Evolutionary conservation across 257 asterid species (phyloP), one percentile per base, ranked within the genome.

Genomic region (Nicotiana knightiana): DNA sequence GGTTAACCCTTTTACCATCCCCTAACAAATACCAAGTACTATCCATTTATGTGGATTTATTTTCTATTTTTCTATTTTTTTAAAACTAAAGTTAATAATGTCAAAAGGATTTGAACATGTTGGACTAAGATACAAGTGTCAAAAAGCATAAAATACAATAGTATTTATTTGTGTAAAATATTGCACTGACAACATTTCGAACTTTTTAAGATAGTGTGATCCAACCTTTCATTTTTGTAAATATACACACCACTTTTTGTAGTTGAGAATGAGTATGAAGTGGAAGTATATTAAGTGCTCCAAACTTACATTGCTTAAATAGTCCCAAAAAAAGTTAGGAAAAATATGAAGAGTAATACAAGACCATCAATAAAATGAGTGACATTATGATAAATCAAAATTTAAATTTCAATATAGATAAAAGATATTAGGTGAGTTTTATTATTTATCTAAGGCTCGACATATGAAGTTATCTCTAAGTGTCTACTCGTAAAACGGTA

Each of bases 231-330:
- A 57, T 46, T 21, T 46, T 70, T 39, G 53, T 1, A 70, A 43
- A 43, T 11, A 71, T 43, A 46, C 8, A 24, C 37, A 24, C 37
- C 5, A 73, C 62, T 33, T 57, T 62, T 62, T 79, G 21, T 62
- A 81, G 83, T 81, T 67, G 79, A 54, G 80, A 70, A 37, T 81
- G 80, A 68, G 53, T 68, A 33, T 71, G 1, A 81, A 68, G n/a
- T 64, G 80, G 61, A n/a, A 46, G 46, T 73, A 28, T 26, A 39
- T 0, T 55, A 55, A 77, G 73, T 68, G 81, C 30, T n/a, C 9
- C 71, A 67, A 70, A 32, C 18, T 71, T 46, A 12, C 43, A 71
- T 46, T 54, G 46, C 32, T 81, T 81, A 48, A 1, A n/a, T 53
- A 81, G 54, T 71, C 21, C 12, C 24, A 66, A 37, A 54, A 3